A percentile compares a stretch with the other conserved stretches of the same genome.
Conservation (phyloP, 2,329 filamentous ascomycete species). For the Fusarium verticillioides region DNA sequence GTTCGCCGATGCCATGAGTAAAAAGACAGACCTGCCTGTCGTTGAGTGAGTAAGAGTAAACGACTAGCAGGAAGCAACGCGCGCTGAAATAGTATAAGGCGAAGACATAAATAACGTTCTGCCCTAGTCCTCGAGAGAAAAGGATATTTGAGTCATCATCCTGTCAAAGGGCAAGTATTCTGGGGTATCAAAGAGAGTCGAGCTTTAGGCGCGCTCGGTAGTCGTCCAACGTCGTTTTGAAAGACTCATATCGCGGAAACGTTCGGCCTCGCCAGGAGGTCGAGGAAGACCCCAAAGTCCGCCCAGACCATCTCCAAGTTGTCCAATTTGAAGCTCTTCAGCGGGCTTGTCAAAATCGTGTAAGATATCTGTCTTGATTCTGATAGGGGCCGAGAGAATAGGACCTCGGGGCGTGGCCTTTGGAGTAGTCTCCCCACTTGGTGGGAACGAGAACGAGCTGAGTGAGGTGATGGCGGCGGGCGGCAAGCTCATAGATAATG, state of each 20-base stretch:
- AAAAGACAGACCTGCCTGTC: conserved; percentile 38
- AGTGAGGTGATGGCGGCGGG: conserved; percentile 37
- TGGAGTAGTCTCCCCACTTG: conserved; percentile 30
- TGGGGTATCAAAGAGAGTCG: conserved; percentile 5
- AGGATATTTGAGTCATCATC: conserved; percentile 23
- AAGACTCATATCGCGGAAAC: conserved; percentile 57
- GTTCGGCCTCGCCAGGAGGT: conserved; percentile 59
- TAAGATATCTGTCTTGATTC: conserved; percentile 48
- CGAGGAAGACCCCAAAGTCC: conserved; percentile 59
- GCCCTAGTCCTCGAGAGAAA: conserved; percentile 3
- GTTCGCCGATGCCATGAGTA: conserved; percentile 44
- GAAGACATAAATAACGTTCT: conserved; percentile 15
- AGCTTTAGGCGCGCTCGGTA: conserved; percentile 54
- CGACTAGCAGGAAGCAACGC: conserved; percentile 36
- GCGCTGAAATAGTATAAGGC: conserved; percentile 36
- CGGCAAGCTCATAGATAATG: conserved; percentile 35
- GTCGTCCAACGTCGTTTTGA: conserved; percentile 68
- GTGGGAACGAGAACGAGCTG: conserved; percentile 33
- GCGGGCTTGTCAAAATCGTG: conserved; percentile 44
- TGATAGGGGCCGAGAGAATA: conserved; percentile 51
- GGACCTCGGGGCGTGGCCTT: conserved; percentile 42
- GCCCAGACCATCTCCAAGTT: conserved; percentile 52
- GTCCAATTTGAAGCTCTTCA: conserved; percentile 49
- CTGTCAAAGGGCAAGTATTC: conserved; percentile 9
- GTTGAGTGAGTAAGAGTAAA: conserved; percentile 20